Percentiles rank a stretch among this genome's conserved stretches.
Evolutionary conservation across 768 basidiomycete species (phyloP).

Genomic region (Podaxis rugospora): DNA sequence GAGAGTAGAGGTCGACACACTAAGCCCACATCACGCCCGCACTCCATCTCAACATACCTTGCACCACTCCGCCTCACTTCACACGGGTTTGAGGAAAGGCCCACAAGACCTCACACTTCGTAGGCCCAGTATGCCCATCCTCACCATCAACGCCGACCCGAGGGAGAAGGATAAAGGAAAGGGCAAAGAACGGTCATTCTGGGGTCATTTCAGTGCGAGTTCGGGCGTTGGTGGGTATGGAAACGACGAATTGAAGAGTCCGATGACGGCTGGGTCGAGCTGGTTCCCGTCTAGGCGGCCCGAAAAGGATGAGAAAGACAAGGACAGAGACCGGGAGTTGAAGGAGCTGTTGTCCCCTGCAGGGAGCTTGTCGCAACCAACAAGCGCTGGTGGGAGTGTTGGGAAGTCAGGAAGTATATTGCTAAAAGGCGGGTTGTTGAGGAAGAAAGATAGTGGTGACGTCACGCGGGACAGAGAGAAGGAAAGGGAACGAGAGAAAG

Average conservation of each 20-base stretch:
- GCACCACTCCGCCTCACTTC: conserved; percentile 24
- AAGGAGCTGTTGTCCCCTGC: conserved; percentile 1
- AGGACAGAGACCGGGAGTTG: not conserved
- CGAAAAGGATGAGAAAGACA: conserved; percentile 12
- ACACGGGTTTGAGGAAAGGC: conserved; percentile 14
- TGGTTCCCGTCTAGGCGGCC: not conserved
- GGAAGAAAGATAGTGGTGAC: conserved; percentile 18
- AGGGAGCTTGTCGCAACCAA: not conserved
- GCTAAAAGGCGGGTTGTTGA: conserved; percentile 7
- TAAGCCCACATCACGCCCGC: conserved; percentile 1
- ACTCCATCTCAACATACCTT: conserved; percentile 9
- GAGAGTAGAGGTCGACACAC: conserved; percentile 3
- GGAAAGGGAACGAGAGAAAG: conserved; percentile 22
- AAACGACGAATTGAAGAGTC: conserved; percentile 1
- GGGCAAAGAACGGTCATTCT: not conserved
- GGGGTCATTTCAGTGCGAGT: not conserved
- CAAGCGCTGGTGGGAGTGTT: not conserved
- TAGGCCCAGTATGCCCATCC: conserved; percentile 24
- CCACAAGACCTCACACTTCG: conserved; percentile 15
- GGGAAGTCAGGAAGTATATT: conserved; percentile 12
- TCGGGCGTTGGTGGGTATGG: not conserved
- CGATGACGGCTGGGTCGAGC: not conserved
- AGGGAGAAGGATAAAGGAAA: not conserved
- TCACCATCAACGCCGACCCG: conserved; percentile 9
- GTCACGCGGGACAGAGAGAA: conserved; percentile 17